A percentile compares a stretch with the other conserved stretches of the same genome.
Conservation (phyloP, 805 yeast species). For the Candida piceae region DNA sequence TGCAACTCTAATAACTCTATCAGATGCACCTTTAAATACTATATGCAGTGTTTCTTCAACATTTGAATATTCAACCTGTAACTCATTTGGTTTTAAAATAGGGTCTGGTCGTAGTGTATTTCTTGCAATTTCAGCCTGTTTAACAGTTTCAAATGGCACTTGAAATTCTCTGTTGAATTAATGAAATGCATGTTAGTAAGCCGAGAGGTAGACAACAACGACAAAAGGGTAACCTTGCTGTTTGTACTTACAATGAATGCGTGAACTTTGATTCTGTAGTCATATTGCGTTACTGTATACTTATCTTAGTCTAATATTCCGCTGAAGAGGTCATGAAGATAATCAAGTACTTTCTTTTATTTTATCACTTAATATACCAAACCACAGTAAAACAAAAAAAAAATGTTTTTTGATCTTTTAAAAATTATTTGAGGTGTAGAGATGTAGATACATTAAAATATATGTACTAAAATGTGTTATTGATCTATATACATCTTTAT, state of each 20-base stretch:
- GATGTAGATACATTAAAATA: no score
- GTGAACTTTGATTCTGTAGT: slow-evolving; percentile 3
- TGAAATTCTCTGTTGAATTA: slow-evolving; percentile 32
- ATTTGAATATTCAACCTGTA: slow-evolving; percentile 41
- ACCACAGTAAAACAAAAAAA: no score
- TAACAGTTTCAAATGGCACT: slow-evolving; percentile 57
- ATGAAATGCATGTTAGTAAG: no score
- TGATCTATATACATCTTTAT: no score
- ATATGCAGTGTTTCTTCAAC: slow-evolving; percentile 37
- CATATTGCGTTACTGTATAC: not conserved
- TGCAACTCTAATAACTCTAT: slow-evolving; percentile 76
- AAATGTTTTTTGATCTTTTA: no score
- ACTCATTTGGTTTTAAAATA: slow-evolving; percentile 64
- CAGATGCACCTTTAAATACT: slow-evolving; percentile 56
- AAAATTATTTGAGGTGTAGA: no score
- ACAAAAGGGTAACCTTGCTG: not conserved
- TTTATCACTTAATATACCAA: no score
- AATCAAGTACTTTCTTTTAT: no score
- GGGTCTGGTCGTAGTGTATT: slow-evolving; percentile 74
- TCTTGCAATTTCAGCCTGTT: slow-evolving; percentile 61
- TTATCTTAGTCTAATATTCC: no score
- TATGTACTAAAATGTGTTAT: no score
- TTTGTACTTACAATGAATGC: slow-evolving; percentile 11
- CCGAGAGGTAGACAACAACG: no score
- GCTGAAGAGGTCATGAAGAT: no score